phyloP scores from a whole-genome alignment of 495 filamentous ascomycete species.

The Peziza echinospora region DNA sequence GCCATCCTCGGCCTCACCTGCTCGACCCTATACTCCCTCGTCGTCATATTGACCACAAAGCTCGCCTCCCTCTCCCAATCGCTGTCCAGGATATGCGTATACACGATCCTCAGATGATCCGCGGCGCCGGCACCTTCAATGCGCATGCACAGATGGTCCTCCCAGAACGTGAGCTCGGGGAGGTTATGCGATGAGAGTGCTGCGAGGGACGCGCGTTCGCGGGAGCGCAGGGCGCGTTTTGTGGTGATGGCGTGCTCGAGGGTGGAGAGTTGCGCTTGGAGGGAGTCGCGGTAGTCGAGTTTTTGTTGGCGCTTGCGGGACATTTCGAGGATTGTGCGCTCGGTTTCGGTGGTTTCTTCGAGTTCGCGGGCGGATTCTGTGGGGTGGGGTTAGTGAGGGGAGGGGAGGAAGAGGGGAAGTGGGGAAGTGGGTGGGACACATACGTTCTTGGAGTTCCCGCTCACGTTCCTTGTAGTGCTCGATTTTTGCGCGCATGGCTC shows the following conservation, averaged over 20 bases:
- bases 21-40: conserved; percentile 40
- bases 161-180: conserved; percentile 90
- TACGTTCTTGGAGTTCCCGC: conserved; percentile 11
- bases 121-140: conserved; percentile 75
- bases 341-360: conserved; percentile 73
- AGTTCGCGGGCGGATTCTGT: conserved; percentile 24
- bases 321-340: conserved; percentile 53
- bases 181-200: conserved; percentile 62
- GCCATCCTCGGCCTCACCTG: not conserved
- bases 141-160: conserved; percentile 63
- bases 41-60: conserved; percentile 72
- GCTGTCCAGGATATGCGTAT: conserved; percentile 64
- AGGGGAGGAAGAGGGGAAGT: conserved; percentile 47
- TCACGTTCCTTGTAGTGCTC: conserved; percentile 30
- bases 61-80: conserved; percentile 78
- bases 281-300: conserved; percentile 19
- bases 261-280: not conserved
- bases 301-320: conserved; percentile 32
- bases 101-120: conserved; percentile 79
- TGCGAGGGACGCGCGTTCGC: conserved; percentile 9
- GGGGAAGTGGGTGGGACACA: conserved; percentile 41
- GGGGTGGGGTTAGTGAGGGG: not conserved
- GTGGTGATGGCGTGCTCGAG: not conserved
- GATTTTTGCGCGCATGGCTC: conserved; percentile 52
- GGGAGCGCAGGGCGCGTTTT: conserved; percentile 1